Percentiles rank a stretch among this genome's conserved stretches.
phyloP scores from a whole-genome alignment of 164 flowering plant species.

The Aristolochia contorta region DNA sequence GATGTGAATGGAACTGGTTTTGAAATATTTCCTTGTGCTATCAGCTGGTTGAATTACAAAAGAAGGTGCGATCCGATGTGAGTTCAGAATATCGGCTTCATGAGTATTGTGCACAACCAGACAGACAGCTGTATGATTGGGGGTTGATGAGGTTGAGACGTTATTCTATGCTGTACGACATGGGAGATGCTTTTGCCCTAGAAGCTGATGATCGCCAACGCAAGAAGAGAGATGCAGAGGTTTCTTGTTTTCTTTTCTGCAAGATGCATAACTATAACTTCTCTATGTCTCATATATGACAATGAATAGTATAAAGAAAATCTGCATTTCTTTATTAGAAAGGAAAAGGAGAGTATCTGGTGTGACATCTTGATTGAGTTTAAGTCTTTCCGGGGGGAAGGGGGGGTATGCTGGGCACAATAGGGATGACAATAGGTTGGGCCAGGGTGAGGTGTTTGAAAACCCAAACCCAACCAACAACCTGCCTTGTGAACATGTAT shows the following conservation, averaged over 20 bases:
- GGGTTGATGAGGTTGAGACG: constrained; percentile 71
- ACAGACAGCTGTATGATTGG: constrained; percentile 81
- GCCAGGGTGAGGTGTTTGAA: too few relatives aligned
- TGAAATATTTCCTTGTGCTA: constrained; percentile 14
- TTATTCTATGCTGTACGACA: constrained; percentile 49
- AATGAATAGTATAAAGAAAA: too few relatives aligned
- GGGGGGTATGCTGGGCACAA: too few relatives aligned
- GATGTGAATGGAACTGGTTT: too few relatives aligned
- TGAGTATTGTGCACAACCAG: constrained; percentile 64
- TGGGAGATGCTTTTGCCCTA: constrained; percentile 68
- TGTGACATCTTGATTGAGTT: too few relatives aligned
- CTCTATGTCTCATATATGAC: neutral
- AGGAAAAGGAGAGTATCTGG: too few relatives aligned
- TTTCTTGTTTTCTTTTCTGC: constrained; percentile 6
- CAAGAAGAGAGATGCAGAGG: constrained; percentile 92
- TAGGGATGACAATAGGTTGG: too few relatives aligned
- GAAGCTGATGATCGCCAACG: constrained; percentile 78
- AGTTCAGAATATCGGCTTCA: constrained; percentile 85
- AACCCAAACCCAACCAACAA: too few relatives aligned
- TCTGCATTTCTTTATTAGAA: too few relatives aligned
- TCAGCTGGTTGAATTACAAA: constrained; percentile 83
- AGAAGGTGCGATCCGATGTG: constrained; percentile 74
- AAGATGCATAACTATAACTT: neutral
- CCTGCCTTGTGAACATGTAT: too few relatives aligned
- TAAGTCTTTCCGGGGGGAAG: too few relatives aligned